Evolutionary conservation across 805 yeast species (phyloP), one percentile per base, ranked within the genome.

Genomic region (Yamadazyma insecticola): DNA sequence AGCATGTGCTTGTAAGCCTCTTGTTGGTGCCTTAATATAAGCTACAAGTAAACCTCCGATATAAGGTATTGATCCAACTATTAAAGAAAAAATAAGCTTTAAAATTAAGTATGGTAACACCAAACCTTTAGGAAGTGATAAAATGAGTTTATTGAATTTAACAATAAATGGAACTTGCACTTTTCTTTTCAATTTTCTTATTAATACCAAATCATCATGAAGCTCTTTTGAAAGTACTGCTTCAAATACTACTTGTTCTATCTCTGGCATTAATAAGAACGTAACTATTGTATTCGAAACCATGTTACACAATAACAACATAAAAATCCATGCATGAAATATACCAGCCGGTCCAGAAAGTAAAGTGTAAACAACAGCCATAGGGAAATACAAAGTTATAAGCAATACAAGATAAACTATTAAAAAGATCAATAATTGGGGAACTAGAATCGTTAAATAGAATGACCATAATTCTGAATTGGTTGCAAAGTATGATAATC

Each of bases 11-110:
- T 59, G 56, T 33, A 63, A 57, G 0, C 80, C 85, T 21, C 70
- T 69, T 13, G 70, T 52, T 0, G 82, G 74, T 1, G 84, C 78
- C 32, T 68, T 72, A 5, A 76, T 33, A 2, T 72, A 32, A 10
- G 76, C 53, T 8, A 74, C 67, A 6, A 75, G 16, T 4, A 70
- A n/a, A 0, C 84, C 82, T 0, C 88, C 88, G 5, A 74, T 13
- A 5, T 78, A 22, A 0, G 88, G 88, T 10, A 81, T 60, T 31
- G 66, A 51, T 18, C 70, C 67, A 9, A 78, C 45, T 0, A 60
- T 11, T 12, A 72, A 43, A 13, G 63, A 51, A 1, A 61, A 11
- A 0, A 65, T 1, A 2, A 66, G 57, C 32, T 67, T 59, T 6
- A 53, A 12, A 0, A 72, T 29, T 55, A 74, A 62, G 18, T 51